These are phyloP conservation scores for Cucumis cinereus DNA, from an alignment of 306 rosid genomes.

Conservation along the genomic window DNA sequence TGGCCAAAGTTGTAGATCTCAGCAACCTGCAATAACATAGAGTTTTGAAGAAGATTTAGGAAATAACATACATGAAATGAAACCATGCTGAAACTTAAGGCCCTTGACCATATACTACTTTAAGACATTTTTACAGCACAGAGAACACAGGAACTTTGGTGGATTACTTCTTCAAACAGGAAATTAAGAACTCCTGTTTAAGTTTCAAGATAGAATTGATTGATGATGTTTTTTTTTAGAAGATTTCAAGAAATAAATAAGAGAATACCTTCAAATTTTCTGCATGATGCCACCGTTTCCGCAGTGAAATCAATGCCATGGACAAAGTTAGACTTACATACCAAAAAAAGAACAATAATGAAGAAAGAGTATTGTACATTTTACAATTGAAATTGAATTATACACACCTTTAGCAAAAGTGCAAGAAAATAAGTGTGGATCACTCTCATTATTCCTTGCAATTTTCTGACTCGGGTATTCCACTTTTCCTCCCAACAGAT, in stretches of 20 bases:
- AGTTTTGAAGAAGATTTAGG: not conserved
- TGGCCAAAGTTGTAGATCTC: constrained; percentile 91
- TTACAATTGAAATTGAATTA: constrained; percentile 9
- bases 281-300: constrained; percentile 22
- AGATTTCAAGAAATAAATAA: constrained; percentile 6
- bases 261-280: constrained; percentile 66
- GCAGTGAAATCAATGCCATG: constrained; percentile 8
- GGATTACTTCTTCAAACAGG: not conserved
- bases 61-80: not conserved
- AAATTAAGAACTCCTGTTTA: not conserved
- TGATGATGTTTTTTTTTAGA: not conserved
- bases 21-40: constrained; percentile 38
- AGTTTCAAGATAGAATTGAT: not conserved
- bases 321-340: constrained; percentile 9
- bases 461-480: constrained; percentile 73
- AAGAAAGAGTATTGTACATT: not conserved
- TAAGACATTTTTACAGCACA: not conserved
- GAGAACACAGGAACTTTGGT: not conserved
- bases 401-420: constrained; percentile 42
- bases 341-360: not conserved
- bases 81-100: not conserved
- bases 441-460: constrained; percentile 45
- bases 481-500: constrained; percentile 60
- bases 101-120: not conserved
- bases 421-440: constrained; percentile 79